Evolutionary conservation across 495 filamentous ascomycete species (phyloP).

Genomic region (Lasiosphaeria ovina): DNA sequence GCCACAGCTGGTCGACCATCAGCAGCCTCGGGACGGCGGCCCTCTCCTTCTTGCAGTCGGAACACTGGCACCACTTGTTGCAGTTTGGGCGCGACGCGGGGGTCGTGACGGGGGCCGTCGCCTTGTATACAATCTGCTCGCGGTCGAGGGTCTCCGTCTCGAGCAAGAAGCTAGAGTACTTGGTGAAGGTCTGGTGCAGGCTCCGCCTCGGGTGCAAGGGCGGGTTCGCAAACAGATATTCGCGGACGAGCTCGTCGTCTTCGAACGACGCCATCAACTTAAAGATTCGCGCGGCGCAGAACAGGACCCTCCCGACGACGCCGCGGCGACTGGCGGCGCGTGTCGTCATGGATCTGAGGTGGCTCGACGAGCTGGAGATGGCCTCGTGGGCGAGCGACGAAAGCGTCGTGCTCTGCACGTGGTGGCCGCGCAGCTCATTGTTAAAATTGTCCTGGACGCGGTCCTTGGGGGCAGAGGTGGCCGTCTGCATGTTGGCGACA

Average conservation of each 20-base stretch:
- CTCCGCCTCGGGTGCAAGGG: conserved; percentile 16
- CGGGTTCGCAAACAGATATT: conserved; percentile 15
- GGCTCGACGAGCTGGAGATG: conserved; percentile 12
- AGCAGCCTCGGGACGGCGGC: conserved; percentile 55
- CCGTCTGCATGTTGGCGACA: conserved; percentile 3
- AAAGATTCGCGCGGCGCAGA: conserved; percentile 15
- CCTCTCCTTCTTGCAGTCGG: conserved; percentile 13
- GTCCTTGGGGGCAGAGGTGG: background rate
- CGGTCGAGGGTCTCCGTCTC: conserved; percentile 16
- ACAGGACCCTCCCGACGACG: conserved; percentile 15
- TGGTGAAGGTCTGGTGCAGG: conserved; percentile 16
- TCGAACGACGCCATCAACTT: conserved; percentile 17
- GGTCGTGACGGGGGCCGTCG: conserved; percentile 8
- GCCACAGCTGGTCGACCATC: conserved; percentile 76
- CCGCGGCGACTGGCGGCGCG: conserved; percentile 15
- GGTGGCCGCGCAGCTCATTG: conserved; percentile 13
- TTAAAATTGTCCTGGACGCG: conserved; percentile 18
- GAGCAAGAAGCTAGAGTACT: conserved; percentile 15
- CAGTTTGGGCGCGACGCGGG: conserved; percentile 10
- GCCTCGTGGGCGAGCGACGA: conserved; percentile 14
- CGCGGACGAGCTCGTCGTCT: conserved; percentile 14
- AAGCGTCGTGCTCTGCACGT: conserved; percentile 14
- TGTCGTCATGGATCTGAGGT: conserved; percentile 16
- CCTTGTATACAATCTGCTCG: conserved; percentile 19
- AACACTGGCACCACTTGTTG: conserved; percentile 17